Base-by-base conservation (phyloP, 176 grass and related monocot genomes). In the Areca catechu region DNA sequence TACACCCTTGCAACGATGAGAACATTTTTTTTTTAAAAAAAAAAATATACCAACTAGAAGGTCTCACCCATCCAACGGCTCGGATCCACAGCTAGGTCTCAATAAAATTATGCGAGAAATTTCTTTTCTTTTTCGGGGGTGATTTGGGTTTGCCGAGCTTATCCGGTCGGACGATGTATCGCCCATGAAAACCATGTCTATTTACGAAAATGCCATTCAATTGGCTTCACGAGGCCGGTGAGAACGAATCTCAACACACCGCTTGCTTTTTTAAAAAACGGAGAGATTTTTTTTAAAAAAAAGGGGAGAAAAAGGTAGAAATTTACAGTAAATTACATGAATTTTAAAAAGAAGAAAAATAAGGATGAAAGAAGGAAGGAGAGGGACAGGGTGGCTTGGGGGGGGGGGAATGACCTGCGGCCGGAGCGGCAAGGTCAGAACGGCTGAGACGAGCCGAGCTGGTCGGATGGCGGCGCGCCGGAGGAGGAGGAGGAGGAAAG, bases 241-340 rank as follows among this genome's bases (percentile, higher is more conserved):
- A 43, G 34, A 43, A 43, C 34, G 34, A 43, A 43, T 43, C 34
- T 43, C 1, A 43, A 14, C 34, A 12, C 34, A 14, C 9, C 34
- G 12, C 34, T 14, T 43, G 34, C 10, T 10, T 43, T 43, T 43
- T 54, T 16, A 17, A 25, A 75, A 73, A 67, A 63, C 66, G 19
- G n/a, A 19, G 18, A 48, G 18, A 50, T 29, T 43, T 49, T 22
- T 75, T 75, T 64, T 1, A 29, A 29, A 29, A 29, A 29, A 2
- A 52, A 20, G 19, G 57, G 62, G 51, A 73, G 65, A 30, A 65
- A 65, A 48, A 10, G 34, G 18, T 43, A 52, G 30, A 43, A 43
- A 43, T 75, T 75, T 64, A 75, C 59, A 64, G 65, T 53, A 58
- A 66, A 75, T 56, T 75, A 67, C 60, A 75, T 27, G 60, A 75